Conservation (phyloP, 2,329 filamentous ascomycete genomes). For the Ophiosphaerella korrae region DNA sequence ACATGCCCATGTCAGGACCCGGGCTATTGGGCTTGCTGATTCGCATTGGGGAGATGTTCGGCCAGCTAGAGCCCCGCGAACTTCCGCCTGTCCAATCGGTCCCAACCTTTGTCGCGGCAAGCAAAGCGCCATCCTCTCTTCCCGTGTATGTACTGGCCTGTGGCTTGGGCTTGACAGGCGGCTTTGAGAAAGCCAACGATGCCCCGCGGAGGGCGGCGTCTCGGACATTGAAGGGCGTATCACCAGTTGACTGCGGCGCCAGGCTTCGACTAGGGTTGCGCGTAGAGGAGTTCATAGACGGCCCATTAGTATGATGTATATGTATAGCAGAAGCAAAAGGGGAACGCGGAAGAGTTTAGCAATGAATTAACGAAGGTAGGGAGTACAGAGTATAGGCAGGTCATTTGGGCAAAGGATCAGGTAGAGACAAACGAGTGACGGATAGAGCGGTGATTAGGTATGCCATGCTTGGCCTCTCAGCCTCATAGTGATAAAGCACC, state of each 20-base stretch:
- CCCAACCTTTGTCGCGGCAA: conserved; percentile 52
- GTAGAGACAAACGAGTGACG: conserved; percentile 10
- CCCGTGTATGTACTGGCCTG: conserved; percentile 47
- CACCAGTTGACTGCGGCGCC: conserved; percentile 37
- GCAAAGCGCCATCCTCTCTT: conserved; percentile 50
- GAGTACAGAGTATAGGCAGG: conserved; percentile 10
- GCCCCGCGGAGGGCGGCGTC: conserved; percentile 58
- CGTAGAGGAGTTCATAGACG: conserved; percentile 42
- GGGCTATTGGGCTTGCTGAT: conserved; percentile 37
- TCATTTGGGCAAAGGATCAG: conserved; percentile 19
- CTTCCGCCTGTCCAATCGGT: conserved; percentile 42
- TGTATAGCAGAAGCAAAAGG: neutral
- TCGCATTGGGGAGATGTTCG: conserved; percentile 28
- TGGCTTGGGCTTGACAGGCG: conserved; percentile 49
- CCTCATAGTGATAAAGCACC: conserved; percentile 8
- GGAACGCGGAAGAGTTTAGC: conserved; percentile 3
- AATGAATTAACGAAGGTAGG: conserved; percentile 1
- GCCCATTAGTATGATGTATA: conserved; percentile 40
- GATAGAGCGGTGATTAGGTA: conserved; percentile 11
- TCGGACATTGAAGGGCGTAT: conserved; percentile 45
- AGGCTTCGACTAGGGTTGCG: conserved; percentile 29
- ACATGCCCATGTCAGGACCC: conserved; percentile 36
- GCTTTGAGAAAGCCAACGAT: conserved; percentile 54
- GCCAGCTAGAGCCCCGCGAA: conserved; percentile 25
- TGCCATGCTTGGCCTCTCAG: neutral